Base-by-base conservation (phyloP, 192 early-diverging fungal genomes). In the Kappamyces sp. region DNA sequence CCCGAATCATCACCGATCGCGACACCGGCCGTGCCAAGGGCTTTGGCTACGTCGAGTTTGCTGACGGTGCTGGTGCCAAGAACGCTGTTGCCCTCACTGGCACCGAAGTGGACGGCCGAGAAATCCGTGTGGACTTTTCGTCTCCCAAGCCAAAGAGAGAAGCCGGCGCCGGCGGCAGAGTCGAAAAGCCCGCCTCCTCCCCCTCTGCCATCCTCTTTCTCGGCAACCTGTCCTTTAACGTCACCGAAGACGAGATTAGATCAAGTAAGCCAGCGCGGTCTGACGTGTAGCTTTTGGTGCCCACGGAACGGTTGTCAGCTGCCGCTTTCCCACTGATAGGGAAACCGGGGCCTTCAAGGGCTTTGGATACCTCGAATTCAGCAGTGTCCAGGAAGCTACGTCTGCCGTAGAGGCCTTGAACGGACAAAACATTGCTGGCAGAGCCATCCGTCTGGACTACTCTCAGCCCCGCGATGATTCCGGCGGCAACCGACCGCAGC, bases 1-100 rank as follows among this genome's bases (percentile, higher is more conserved):
- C 86, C 31, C 86, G 92, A 48, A 83, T 97, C 55, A 84, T 90
- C 51, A 86, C 72, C 55, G 85, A 91, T 58, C 69, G 68, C n/a
- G 79, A 80, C 55, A 80, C 83, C 42, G 86, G 86, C 49, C 72
- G 74, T 53, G 81, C 90, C 48, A 90, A 87, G 70, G 90, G 90
- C 41, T 94, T 89, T 69, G 92, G 85, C 54, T 94, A 94, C 76
- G 83, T 97, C 36, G 91, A 95, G 52, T 96, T 94, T 67, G 69
- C 76, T 51, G 62, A 65, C 49, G 60, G 77, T 34, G 87, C 80
- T 51, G 74, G 68, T 37, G 86, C 84, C 51, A 72, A 85, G 58
- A 82, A 82, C 64, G 92, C 90, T 3, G 54, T 86, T 53, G 75
- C 74, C 37, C 72, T 85, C 46, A 69, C 74, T 47, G 90, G 82